Evolutionary conservation across 257 asterid genomes (phyloP).

Genomic region (Solanum chmielewskii): DNA sequence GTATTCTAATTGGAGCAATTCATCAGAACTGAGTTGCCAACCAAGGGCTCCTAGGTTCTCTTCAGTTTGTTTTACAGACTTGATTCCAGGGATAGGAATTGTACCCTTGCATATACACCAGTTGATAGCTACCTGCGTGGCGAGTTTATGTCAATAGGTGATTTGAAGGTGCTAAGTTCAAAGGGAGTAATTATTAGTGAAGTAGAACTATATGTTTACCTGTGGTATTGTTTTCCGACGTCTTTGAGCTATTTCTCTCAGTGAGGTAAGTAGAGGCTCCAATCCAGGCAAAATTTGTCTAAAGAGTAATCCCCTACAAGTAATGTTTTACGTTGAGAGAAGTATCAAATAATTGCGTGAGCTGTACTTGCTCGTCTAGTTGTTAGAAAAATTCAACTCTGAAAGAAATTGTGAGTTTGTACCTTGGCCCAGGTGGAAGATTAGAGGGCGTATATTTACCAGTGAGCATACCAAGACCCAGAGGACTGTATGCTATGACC

Average conservation of each 20-base stretch:
- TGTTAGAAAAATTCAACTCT: neutral
- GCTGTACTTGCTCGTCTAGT: neutral
- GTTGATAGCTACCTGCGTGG: constrained; percentile 70
- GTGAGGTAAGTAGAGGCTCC: constrained; percentile 54
- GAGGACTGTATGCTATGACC: constrained; percentile 78
- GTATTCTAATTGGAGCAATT: constrained; percentile 50
- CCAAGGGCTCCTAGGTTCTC: constrained; percentile 92
- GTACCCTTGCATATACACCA: constrained; percentile 93
- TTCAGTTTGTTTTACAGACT: constrained; percentile 65
- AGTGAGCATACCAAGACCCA: constrained; percentile 96
- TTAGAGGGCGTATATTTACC: constrained; percentile 69
- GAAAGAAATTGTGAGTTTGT: neutral
- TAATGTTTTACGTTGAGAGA: neutral
- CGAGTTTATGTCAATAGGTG: neutral
- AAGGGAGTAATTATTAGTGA: neutral
- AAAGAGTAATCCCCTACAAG: constrained; percentile 59
- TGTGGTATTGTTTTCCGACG: constrained; percentile 66
- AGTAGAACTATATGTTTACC: constrained; percentile 17
- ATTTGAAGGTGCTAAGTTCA: neutral
- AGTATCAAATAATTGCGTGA: neutral
- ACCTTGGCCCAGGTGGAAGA: constrained; percentile 95
- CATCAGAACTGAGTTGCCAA: constrained; percentile 71
- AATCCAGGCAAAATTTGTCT: constrained; percentile 83
- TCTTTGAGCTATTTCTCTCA: constrained; percentile 44
- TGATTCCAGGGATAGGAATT: constrained; percentile 81